Base-by-base conservation (phyloP, 495 filamentous ascomycete species). In the Astrothelium subdiscretum region DNA sequence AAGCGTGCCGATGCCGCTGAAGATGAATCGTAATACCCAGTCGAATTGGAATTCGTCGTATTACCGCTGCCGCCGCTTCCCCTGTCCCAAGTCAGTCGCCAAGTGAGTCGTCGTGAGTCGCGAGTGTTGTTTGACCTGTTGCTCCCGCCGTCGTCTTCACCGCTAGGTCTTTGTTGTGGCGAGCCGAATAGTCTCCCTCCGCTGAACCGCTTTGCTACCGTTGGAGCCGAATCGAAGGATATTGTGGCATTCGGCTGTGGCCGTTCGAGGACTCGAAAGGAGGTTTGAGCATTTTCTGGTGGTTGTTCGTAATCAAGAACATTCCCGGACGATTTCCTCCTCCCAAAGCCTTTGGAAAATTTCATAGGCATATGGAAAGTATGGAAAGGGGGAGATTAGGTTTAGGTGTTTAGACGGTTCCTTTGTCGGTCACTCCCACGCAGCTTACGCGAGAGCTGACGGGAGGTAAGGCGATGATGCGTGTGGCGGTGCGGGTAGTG, bases 301-400 rank as follows among this genome's bases (percentile, higher is more conserved):
- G 62, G 48, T 13, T 35, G 35, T 18, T 64, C 62, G 15, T 60
- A 57, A 3, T 73, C 72, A 18, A 75, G 60, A 20, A 62, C 67
- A 58, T 72, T 73, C 22, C 66, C 67, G 2, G 66, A 68, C 5
- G 67, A 68, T 32, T 67, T 67, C 31, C 71, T 67, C 27, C 72
- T 66, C 12, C 58, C 59, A 59, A 62, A 65, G 43, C 69, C 62
- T 62, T 69, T 70, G 42, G 62, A 38, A 42, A 42, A 42, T 42
- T 63, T 63, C 67, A 67, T 72, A 57, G 68, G 67, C 66, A 68
- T 70, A 32, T 15, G 29, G 26, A 35, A 32, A 44, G 3, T 32
- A 3, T 57, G 54, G 6, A 20, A 48, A 44, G 20, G 31, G 32
- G 43, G 11, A 12, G 31, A 54, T 11, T 8, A 11, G 29, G n/a